Conservation (phyloP, 2,329 filamentous ascomycete genomes). For the Aureobasidium sp. region DNA sequence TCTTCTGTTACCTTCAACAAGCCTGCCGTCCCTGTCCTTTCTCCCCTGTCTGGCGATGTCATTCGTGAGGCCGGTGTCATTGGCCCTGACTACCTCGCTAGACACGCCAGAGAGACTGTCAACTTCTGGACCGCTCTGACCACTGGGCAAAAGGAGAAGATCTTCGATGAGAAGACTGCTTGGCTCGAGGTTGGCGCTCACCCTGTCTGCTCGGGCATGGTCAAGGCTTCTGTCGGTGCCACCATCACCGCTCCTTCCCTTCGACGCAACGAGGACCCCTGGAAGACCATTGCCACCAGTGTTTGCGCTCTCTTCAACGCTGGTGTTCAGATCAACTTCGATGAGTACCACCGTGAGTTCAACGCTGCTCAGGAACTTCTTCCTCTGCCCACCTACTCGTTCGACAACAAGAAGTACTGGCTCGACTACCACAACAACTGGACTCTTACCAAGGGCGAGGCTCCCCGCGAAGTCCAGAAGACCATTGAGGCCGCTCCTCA, state of each 20-base stretch:
- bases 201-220: slow-evolving; percentile 60
- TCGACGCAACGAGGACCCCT: slow-evolving; percentile 55
- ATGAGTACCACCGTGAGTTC: slow-evolving; percentile 61
- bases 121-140: slow-evolving; percentile 59
- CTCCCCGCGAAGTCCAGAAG: slow-evolving; percentile 34
- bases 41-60: slow-evolving; percentile 56
- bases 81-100: slow-evolving; percentile 55
- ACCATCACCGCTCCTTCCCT: slow-evolving; percentile 54
- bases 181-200: slow-evolving; percentile 72
- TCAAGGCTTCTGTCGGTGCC: slow-evolving; percentile 56
- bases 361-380: slow-evolving; percentile 51
- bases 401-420: slow-evolving; percentile 67
- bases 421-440: slow-evolving; percentile 65
- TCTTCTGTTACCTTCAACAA: slow-evolving; percentile 49
- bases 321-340: slow-evolving; percentile 61
- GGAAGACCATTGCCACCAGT: slow-evolving; percentile 55
- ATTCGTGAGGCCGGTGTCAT: slow-evolving; percentile 52
- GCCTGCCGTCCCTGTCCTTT: slow-evolving; percentile 58
- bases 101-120: slow-evolving; percentile 61
- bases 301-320: slow-evolving; percentile 54
- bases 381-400: slow-evolving; percentile 61
- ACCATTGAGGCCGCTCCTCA: slow-evolving; percentile 30
- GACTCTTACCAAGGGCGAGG: slow-evolving; percentile 61
- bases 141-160: slow-evolving; percentile 49
- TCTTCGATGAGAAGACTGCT: slow-evolving; percentile 58